Percentiles rank a stretch among this genome's conserved stretches.
phyloP scores from a whole-genome alignment of 2,329 filamentous ascomycete species.

The Aspergillus clavatus region DNA sequence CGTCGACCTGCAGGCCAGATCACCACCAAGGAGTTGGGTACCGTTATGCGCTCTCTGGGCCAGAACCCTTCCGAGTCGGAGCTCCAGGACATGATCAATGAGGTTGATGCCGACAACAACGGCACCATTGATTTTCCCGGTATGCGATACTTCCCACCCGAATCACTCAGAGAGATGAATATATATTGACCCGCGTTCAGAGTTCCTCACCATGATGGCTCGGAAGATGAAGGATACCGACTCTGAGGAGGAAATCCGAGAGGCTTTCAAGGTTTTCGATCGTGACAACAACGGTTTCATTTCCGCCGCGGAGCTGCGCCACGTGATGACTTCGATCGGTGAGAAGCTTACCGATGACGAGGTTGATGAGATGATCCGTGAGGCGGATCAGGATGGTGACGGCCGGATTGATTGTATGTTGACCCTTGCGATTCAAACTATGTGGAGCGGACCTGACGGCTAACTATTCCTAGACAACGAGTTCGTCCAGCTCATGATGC shows the following conservation, averaged over 20 bases:
- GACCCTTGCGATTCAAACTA: neutral
- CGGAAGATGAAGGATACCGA: slow-evolving; percentile 93
- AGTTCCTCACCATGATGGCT: slow-evolving; percentile 91
- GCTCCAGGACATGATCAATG: slow-evolving; percentile 91
- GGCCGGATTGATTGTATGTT: slow-evolving; percentile 79
- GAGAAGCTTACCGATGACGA: slow-evolving; percentile 89
- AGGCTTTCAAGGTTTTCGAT: slow-evolving; percentile 87
- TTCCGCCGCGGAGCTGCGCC: slow-evolving; percentile 78
- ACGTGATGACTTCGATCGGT: slow-evolving; percentile 88
- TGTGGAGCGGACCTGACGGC: slow-evolving; percentile 1
- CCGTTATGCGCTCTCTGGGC: slow-evolving; percentile 83
- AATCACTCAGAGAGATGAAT: neutral
- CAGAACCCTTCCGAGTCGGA: slow-evolving; percentile 89
- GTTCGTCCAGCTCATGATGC: slow-evolving; percentile 93
- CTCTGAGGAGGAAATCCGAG: slow-evolving; percentile 84
- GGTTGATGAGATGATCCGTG: slow-evolving; percentile 89
- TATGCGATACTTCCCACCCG: slow-evolving; percentile 41
- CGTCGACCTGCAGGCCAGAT: slow-evolving; percentile 63
- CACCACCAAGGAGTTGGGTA: slow-evolving; percentile 85
- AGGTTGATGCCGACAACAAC: slow-evolving; percentile 89
- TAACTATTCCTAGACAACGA: slow-evolving; percentile 65
- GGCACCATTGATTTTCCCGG: slow-evolving; percentile 88
- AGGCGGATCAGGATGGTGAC: slow-evolving; percentile 85
- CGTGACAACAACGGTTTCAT: slow-evolving; percentile 91
- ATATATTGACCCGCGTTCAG: slow-evolving; percentile 42